Evolutionary conservation across 495 filamentous ascomycete genomes (phyloP).

Genomic region (Talaromyces ruber): DNA sequence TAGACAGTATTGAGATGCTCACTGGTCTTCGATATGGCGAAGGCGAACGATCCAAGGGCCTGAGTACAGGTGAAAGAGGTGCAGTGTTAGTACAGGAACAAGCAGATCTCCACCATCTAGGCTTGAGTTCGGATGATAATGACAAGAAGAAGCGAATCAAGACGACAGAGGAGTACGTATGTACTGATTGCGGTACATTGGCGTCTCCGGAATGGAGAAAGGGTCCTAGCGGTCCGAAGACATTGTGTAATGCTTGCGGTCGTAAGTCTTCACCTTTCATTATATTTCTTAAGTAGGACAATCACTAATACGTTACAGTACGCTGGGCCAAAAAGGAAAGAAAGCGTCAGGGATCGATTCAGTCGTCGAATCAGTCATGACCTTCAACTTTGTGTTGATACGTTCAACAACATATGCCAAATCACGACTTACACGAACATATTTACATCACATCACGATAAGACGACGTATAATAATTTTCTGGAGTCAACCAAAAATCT

Average conservation of each 20-base stretch:
- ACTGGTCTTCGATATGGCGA: conserved; percentile 84
- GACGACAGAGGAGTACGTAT: conserved; percentile 87
- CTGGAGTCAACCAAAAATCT: neutral
- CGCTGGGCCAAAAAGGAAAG: conserved; percentile 78
- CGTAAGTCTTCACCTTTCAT: conserved; percentile 35
- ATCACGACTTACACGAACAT: neutral
- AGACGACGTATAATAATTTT: neutral
- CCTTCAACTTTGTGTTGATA: neutral
- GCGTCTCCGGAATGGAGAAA: conserved; percentile 98
- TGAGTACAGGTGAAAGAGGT: conserved; percentile 75
- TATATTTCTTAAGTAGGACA: neutral
- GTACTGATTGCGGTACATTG: conserved; percentile 88
- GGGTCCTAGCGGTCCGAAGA: conserved; percentile 89
- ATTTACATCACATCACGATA: neutral
- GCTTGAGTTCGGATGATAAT: conserved; percentile 34
- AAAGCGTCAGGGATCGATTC: conserved; percentile 37
- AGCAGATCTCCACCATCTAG: conserved; percentile 64
- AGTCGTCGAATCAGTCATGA: neutral
- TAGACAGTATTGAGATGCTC: conserved; percentile 88
- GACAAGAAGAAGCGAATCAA: conserved; percentile 91
- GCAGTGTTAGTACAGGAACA: conserved; percentile 79
- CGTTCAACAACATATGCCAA: neutral
- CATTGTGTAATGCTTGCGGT: conserved; percentile 94
- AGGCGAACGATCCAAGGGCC: conserved; percentile 80
- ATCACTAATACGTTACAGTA: conserved; percentile 20